Conservation (phyloP, 2,329 filamentous ascomycete genomes). For the Thelonectria blattea region DNA sequence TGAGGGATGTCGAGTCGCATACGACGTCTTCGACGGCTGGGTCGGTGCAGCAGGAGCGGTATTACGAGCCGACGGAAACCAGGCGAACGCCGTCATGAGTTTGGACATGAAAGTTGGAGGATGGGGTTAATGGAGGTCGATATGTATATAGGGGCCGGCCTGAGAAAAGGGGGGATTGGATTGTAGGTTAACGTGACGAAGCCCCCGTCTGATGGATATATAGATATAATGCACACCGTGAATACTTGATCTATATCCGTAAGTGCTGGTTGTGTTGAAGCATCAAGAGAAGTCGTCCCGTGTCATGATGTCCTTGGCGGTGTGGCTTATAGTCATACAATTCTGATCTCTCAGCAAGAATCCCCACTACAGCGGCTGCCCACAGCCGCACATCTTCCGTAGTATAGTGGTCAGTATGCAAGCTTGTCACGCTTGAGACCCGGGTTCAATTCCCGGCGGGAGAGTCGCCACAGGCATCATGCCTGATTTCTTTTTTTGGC, state of each 20-base stretch:
- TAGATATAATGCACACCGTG: neutral
- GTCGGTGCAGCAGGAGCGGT: conserved; percentile 17
- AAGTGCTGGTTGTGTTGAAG: neutral
- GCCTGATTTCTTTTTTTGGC: conserved; percentile 11
- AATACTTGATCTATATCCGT: neutral
- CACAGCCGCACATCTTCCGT: conserved; percentile 25
- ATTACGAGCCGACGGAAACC: conserved; percentile 3
- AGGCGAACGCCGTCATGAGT: neutral
- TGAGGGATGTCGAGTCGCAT: conserved; percentile 24
- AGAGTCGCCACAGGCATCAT: conserved; percentile 21
- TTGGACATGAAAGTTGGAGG: neutral
- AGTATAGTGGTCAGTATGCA: conserved; percentile 30
- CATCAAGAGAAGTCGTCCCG: too few relatives aligned
- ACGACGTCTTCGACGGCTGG: conserved; percentile 16
- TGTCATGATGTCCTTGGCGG: too few relatives aligned
- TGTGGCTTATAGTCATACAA: too few relatives aligned
- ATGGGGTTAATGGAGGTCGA: neutral
- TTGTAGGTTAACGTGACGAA: neutral
- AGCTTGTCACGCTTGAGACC: conserved; percentile 29
- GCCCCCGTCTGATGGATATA: neutral
- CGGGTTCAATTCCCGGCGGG: conserved; percentile 28
- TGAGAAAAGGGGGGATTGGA: neutral
- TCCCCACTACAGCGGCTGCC: conserved; percentile 23
- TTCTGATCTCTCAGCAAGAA: conserved; percentile 3
- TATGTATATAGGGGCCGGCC: conserved; percentile 4